Base-by-base conservation (phyloP, 164 flowering plant species). In the Berberis thunbergii region DNA sequence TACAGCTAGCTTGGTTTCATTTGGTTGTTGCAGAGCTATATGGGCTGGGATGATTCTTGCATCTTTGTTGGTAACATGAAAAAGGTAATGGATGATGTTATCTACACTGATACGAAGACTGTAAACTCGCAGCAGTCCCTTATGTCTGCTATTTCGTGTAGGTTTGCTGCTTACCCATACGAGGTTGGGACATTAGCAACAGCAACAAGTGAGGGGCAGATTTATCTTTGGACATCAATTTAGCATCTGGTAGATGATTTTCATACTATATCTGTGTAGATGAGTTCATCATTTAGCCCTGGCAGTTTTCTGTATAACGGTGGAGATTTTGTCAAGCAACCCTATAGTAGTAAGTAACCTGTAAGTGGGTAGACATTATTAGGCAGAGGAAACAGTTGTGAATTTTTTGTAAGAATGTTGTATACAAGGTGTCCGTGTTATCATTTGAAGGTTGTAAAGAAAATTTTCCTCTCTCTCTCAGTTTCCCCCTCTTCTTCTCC, bases 21-120 rank as follows among this genome's bases (percentile, higher is more conserved):
- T 45, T 61, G 52, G 45, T 49, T 60, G 67, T 12, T 61, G 41
- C 86, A 93, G 97, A 73, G 93, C 86, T 41, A 81, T 86, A 67
- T 94, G 98, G 98, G 95, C 7, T 94, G 98, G 98, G 91, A 88
- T 64, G 96, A 90, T 73, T 79, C 81, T 13, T 70, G 76, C 58
- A 45, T 94, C 54, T 88, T 81, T 73, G 74, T 90, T 45, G 98
- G 97, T 45, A 90, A 83, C 59, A 83, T 79, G 83, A 80, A 71
- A 57, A 84, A 88, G 75, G 91, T 78, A 69, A 82, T 90, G 54
- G 97, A 94, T n/a, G n/a, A n/a, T 76, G 84, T 88, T 43, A 73
- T 94, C 12, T 88, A 89, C 43, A 59, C 78, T 13, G 55, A 62
- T 57, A 76, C 71, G 54, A 77, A 59, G 50, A 62, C 60, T 3